Base-by-base conservation (phyloP, 768 basidiomycete species). In the Lactifluus pinguis region DNA sequence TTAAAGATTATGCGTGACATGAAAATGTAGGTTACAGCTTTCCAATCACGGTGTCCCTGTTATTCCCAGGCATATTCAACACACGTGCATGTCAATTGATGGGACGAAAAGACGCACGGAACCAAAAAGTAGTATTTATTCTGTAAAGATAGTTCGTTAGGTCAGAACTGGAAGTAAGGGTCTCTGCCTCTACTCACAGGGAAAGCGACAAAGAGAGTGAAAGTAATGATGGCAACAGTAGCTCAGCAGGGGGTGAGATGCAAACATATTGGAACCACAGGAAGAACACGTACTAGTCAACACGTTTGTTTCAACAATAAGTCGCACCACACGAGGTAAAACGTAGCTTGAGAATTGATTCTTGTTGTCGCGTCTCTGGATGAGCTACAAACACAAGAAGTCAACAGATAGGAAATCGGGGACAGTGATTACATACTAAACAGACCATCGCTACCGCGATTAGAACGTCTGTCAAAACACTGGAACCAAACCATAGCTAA, bases 291-390 rank as follows among this genome's bases (percentile, higher is more conserved):
- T 14, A 63, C 65, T 32, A 59, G 66, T 21, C 47, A 69, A 52
- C 1, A 52, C 11, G 48, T 69, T 70, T 1, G 70, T 69, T 60
- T 71, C 69, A 19, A 71, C 47, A 4, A 68, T 68, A 21, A 71
- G 47, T 10, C 66, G 67, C 9, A 71, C 67, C 3, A 71, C 53
- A 2, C 69, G 61, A 1, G 60, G 52, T 5, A 71, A 45, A 14
- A 69, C 21, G 36, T 69, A 49, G 15, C 3, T 42, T 19, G 52
- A 42, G 36, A 13, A 32, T 8, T 32, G 42, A 6, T 48, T 15
- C 3, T 59, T 62, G 34, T 36, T 39, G 0, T 19, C 8, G 0
- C 38, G 51, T 15, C 6, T 36, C 34, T 25, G 44, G 13, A 50
- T 39, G 17, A 62, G 51, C 61, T 62, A 11, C 3, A 6, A 8